Evolutionary conservation across 257 asterid species (phyloP), one percentile per base, ranked within the genome.

Genomic region (Nicotiana undulata): DNA sequence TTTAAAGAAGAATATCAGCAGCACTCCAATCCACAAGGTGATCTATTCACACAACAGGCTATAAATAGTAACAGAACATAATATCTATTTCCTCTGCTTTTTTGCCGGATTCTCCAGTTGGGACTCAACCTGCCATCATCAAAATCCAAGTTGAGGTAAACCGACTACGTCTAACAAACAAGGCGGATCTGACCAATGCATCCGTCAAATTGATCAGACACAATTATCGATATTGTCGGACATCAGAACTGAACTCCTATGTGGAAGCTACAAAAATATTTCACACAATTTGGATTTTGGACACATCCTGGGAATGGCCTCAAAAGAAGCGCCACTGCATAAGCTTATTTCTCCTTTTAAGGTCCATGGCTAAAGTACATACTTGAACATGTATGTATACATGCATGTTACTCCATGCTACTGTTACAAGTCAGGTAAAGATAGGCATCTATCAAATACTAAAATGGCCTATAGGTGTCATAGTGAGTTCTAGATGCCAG

Each of bases 71-170:
- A 61, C 61, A 79, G 51, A 44, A 8, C 26, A 75, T 28, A 24
- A 63, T 24, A 46, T 84, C 86, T 89, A 93, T 80, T 84, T 91
- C 67, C 97, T 87, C 58, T 77, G 92, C 84, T 87, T 87, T 83
- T 93, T 93, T 53, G 86, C 80, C 22, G 86, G 81, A 56, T 61
- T 82, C 44, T 88, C 91, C 85, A 82, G 90, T 85, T 84, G 93
- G 10, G 86, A 86, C 75, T 88, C 95, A 26, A 85, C 85, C 98
- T 93, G 91, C 76, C 76, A 87, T 17, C 75, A 83, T 26, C 76
- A 18, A 49, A 84, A 61, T 70, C 63, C 55, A n/a, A 61, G 37
- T 79, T 75, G 58, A 31, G 22, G 61, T 22, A 32, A 63, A 60
- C 4, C 18, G 10, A 59, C 11, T 40, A 59, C 3, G 28, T 37